Base-by-base conservation (phyloP, 1,284 basidiomycete species). In the Thecaphora thlaspeos region DNA sequence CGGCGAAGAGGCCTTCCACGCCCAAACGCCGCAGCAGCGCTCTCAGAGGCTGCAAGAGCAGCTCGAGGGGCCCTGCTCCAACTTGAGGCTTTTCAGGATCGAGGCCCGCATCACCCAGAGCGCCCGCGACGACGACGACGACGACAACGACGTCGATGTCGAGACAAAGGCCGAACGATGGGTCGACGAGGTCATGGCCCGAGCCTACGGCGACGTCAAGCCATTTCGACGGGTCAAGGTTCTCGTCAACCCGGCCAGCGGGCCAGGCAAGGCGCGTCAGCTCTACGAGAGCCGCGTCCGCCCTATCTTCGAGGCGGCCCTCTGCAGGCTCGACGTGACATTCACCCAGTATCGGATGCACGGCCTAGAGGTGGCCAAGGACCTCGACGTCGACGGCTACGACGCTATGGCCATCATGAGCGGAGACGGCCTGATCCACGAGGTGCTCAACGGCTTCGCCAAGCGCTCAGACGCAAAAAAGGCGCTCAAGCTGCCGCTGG, bases 381-480 rank as follows among this genome's bases (percentile, higher is more conserved):
- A 81, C 0, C 80, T 92, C 26, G 73, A 83, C 0, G 80, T 91
- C 1, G 80, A 83, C 11, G 38, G 57, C 90, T 70, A 49, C 62
- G 82, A 82, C 69, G 90, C 87, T 0, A 79, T 96, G 30, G 84
- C 90, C n/a, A 80, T 86, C 9, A 84, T 94, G 21, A 92, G 90
- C 0, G 93, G 93, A 0, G 93, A 97, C 75, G 93, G 93, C 5
- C 82, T 91, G 39, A 75, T 92, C 9, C 90, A 93, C 74, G 93
- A 97, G 79, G 82, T 94, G n/a, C 75, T 95, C 72, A 97, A 98
- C 73, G 95, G 93, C 2, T 85, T 96, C 44, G 88, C 89, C 1
- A 80, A 84, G 39, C 87, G 91, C 48, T 75, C 81, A 10, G 83
- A 89, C 47, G 87, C 89, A 0, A 78, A 80, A 18, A 82, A 82